A percentile compares a stretch with the other conserved stretches of the same genome.
phyloP scores from a whole-genome alignment of 371 early-diverging fungal genomes.

The Batkoa obscura region DNA sequence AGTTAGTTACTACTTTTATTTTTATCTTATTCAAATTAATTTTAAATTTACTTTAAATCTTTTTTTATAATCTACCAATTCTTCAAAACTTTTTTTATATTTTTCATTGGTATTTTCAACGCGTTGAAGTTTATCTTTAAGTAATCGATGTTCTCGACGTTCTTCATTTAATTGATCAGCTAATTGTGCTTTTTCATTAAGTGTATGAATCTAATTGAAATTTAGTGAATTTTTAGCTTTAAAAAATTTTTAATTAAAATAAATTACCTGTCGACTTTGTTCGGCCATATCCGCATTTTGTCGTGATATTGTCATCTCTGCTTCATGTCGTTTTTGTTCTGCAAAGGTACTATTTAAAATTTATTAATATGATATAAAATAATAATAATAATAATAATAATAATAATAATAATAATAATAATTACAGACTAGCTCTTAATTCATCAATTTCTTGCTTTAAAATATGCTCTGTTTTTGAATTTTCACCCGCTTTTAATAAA shows the following conservation, averaged over 20 bases:
- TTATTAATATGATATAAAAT: no score
- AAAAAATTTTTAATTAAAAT: no score
- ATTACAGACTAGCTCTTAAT: slow-evolving; percentile 63
- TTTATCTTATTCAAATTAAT: no score
- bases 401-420: neutral
- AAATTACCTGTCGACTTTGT: slow-evolving; percentile 30
- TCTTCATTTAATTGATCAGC: slow-evolving; percentile 58
- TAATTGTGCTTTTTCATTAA: slow-evolving; percentile 37
- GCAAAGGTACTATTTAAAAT: slow-evolving; percentile 12
- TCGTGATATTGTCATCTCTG: slow-evolving; percentile 35
- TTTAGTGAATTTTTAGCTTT: neutral
- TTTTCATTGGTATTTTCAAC: slow-evolving; percentile 84
- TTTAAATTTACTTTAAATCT: slow-evolving; percentile 45
- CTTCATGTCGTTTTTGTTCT: slow-evolving; percentile 54
- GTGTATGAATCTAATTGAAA: slow-evolving; percentile 24
- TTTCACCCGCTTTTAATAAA: slow-evolving; percentile 43
- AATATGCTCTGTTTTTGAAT: slow-evolving; percentile 64
- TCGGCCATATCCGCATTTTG: slow-evolving; percentile 39
- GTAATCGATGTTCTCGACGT: slow-evolving; percentile 71
- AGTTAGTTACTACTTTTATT: no score
- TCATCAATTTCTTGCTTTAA: slow-evolving; percentile 76
- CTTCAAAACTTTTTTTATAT: slow-evolving; percentile 84
- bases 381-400: no score
- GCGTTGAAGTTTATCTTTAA: slow-evolving; percentile 73
- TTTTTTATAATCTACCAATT: slow-evolving; percentile 51